Percentiles rank a stretch among this genome's conserved stretches.
phyloP scores from a whole-genome alignment of 306 rosid genomes.

The Medicago truncatula region MtrunA17r5.0-ANR NC_053044.1:56361001-56361500 shows the following conservation, averaged over 20 bases:
- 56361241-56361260: neutral
- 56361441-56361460: too few relatives aligned
- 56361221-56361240: neutral
- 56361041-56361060: neutral
- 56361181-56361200: slow-evolving; percentile 10
- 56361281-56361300: neutral
- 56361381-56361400: too few relatives aligned
- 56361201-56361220: neutral
- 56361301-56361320: neutral
- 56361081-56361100: slow-evolving; percentile 33
- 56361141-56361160: slow-evolving; percentile 72
- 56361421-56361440: too few relatives aligned
- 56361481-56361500: too few relatives aligned
- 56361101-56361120: slow-evolving; percentile 92
- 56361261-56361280: neutral
- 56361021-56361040: neutral
- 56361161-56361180: slow-evolving; percentile 91
- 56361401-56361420: too few relatives aligned
- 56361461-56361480: too few relatives aligned
- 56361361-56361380: too few relatives aligned
- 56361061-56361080: slow-evolving; percentile 16
- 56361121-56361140: slow-evolving; percentile 88
- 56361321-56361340: neutral
- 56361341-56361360: too few relatives aligned
- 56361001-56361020: neutral